Percentiles rank a stretch among this genome's conserved stretches.
Evolutionary conservation across 2,329 filamentous ascomycete genomes (phyloP).

Genomic region (Metarhizium sp.): DNA sequence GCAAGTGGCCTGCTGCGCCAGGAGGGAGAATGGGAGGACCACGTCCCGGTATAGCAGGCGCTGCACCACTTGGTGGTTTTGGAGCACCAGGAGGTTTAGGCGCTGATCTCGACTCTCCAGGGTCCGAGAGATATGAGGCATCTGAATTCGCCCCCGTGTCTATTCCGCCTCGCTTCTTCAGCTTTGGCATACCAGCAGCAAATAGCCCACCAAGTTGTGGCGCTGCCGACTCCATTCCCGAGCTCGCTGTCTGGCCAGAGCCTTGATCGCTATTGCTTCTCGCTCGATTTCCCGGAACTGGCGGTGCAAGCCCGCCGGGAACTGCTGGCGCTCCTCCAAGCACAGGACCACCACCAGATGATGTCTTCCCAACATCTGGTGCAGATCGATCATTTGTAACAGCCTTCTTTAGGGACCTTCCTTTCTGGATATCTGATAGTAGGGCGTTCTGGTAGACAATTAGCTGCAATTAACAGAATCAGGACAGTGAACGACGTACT

Average conservation of each 20-base stretch:
- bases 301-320: slow-evolving; percentile 60
- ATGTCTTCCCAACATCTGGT: slow-evolving; percentile 44
- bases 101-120: slow-evolving; percentile 34
- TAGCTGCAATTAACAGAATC: slow-evolving; percentile 6
- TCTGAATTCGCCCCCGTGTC: slow-evolving; percentile 53
- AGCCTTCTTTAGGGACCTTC: slow-evolving; percentile 69
- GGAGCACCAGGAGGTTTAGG: slow-evolving; percentile 46
- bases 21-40: slow-evolving; percentile 28
- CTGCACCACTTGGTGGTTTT: slow-evolving; percentile 47
- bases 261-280: slow-evolving; percentile 78
- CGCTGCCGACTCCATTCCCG: slow-evolving; percentile 43
- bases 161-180: slow-evolving; percentile 76
- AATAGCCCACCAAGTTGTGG: slow-evolving; percentile 85
- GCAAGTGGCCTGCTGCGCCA: slow-evolving; percentile 38
- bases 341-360: slow-evolving; percentile 42
- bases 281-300: slow-evolving; percentile 58
- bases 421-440: slow-evolving; percentile 80
- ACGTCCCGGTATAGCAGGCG: slow-evolving; percentile 49
- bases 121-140: slow-evolving; percentile 71
- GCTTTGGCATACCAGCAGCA: slow-evolving; percentile 88
- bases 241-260: slow-evolving; percentile 30
- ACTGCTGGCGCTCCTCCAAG: slow-evolving; percentile 73
- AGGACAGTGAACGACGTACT: slow-evolving; percentile 37
- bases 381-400: slow-evolving; percentile 90
- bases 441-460: slow-evolving; percentile 61